Evolutionary conservation across 192 early-diverging fungal genomes (phyloP).

Genomic region (Linnemannia schmuckeri): DNA sequence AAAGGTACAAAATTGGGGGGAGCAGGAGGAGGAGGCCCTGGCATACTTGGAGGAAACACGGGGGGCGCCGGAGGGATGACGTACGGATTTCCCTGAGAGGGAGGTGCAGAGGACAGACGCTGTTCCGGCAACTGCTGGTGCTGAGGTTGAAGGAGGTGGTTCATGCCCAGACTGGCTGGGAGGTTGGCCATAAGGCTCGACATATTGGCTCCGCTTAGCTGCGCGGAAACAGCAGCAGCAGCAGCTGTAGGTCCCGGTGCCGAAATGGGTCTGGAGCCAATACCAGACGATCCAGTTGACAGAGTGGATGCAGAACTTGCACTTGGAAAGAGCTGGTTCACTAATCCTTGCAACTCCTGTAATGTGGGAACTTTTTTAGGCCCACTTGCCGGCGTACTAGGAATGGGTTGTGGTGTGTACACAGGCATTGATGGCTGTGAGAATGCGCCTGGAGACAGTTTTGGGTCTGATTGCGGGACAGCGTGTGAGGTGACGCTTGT

Average conservation of each 20-base stretch:
- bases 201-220: constrained; percentile 18
- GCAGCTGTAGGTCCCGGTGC: neutral
- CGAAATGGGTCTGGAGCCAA: neutral
- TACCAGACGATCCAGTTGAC: neutral
- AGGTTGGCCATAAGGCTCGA: constrained; percentile 29
- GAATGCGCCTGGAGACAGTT: neutral
- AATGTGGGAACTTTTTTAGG: constrained; percentile 28
- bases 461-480: neutral
- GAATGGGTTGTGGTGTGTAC: neutral
- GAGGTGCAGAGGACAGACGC: neutral
- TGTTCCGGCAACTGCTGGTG: constrained; percentile 19
- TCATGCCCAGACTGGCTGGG: constrained; percentile 32
- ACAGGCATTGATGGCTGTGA: neutral
- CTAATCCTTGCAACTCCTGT: constrained; percentile 44
- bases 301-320: neutral
- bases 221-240: constrained; percentile 34
- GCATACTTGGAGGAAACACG: neutral
- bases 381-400: neutral
- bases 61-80: constrained; percentile 1
- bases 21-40: constrained; percentile 7
- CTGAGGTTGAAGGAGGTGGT: constrained; percentile 14
- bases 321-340: constrained; percentile 42
- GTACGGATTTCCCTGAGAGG: neutral
- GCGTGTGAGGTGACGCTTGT: neutral
- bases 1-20: constrained; percentile 24